Evolutionary conservation across 768 basidiomycete species (phyloP), one percentile per base, ranked within the genome.

Genomic region (Serendipita indica): DNA sequence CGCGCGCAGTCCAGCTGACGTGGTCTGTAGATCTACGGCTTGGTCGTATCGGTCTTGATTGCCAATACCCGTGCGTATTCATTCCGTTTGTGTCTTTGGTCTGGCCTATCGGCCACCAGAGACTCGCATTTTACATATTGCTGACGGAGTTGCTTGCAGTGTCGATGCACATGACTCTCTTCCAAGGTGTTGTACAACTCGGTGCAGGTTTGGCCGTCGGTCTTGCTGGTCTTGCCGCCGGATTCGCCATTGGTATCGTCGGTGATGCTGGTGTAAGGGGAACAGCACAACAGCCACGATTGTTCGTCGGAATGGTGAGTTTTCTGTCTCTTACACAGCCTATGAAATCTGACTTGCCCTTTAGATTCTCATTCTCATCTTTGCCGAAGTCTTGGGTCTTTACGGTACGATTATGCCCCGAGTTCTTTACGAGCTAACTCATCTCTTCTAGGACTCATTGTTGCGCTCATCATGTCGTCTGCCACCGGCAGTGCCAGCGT

Each of bases 211-310:
- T 94, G 52, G 79, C 89, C 1, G 89, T 93, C 67, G 90, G 91
- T 65, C 82, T 90, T 56, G 89, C 93, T 39, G 94, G 94, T 78
- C 80, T 99, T 34, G 89, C 92, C 56, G 94, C 94, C 61, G 96
- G 96, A 54, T 94, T 97, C 64, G 96, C 96, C 62, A 84, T 99
- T 67, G 96, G 96, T 60, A 97, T 98, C 68, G 96, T 98, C 60
- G 96, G 96, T 69, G 96, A 99, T 69, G 93, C 94, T 61, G 94
- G 96, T 78, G 96, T 98, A 28, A 78, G 96, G 45, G 96, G 94
- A 61, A 96, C 93, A 57, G 94, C 93, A 45, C 94, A 97, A 71
- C 93, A 98, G 73, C 89, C 91, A 57, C 75, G 89, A 66, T 75
- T 96, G 64, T 94, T 86, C 72, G 91, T 96, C 65, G 88, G 89